Base-by-base conservation (phyloP, 1,284 basidiomycete genomes). In the Papiliotrema terrestris region DNA sequence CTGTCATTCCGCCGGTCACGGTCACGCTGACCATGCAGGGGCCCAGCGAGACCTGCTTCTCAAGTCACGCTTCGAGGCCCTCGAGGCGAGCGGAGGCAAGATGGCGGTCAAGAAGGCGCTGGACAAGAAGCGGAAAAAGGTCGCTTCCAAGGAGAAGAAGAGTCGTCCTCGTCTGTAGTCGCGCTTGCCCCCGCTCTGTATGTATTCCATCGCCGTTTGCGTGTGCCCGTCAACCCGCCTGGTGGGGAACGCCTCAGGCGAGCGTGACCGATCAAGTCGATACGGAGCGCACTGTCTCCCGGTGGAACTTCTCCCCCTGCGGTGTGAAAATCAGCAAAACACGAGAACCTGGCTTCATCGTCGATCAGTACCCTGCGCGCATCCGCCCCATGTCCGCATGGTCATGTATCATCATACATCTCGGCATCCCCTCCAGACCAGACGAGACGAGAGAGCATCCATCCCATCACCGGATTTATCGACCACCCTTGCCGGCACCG, bases 91-190 rank as follows among this genome's bases (percentile, higher is more conserved):
- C 49, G 90, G 90, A 1, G 91, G 91, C 5, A 84, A 84, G 61
- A 78, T 81, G 8, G 90, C 91, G 0, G 88, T 94, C 57, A 89
- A 87, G 71, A 91, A 87, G 75, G 89, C 85, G 2, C 84, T 95
- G 41, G 90, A 91, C 68, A 92, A 89, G 81, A 91, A 86, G 72
- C 84, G 89, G 75, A 90, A 85, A 75, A 95, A 94, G 80, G 79
- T 87, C 22, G 82, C 83, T 32, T 89, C 91, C 74, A 93, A 90
- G 77, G 93, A 96, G 80, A 95, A 93, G 78, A 88, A 84, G 71
- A 85, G 82, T 52, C 78, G 88, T 57, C 91, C 91, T 11, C 86
- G 85, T 71, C 74, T 80, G 35, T 49, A 38, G 35, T 29, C n/a
- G 14, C 5, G 19, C 14, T 44, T 19, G 19, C 8, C 36, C 36